phyloP scores from a whole-genome alignment of 2,329 filamentous ascomycete species.

The Fusarium napiforme region DNA sequence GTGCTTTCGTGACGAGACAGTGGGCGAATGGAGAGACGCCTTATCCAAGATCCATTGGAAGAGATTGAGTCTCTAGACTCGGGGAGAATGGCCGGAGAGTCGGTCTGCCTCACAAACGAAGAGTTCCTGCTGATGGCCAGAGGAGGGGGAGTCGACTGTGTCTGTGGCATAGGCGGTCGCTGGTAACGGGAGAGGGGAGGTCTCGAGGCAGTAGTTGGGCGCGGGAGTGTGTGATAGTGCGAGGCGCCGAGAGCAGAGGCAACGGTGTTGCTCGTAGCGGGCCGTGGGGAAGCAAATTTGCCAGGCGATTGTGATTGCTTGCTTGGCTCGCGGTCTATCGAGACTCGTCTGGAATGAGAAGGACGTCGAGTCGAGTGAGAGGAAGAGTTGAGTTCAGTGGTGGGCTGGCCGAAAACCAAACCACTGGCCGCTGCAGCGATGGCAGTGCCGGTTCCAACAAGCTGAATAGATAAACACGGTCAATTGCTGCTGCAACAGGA shows the following conservation, averaged over 20 bases:
- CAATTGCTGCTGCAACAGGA: slow-evolving; percentile 37
- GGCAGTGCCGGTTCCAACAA: slow-evolving; percentile 70
- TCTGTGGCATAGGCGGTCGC: slow-evolving; percentile 53
- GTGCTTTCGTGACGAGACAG: slow-evolving; percentile 72
- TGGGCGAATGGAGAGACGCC: slow-evolving; percentile 74
- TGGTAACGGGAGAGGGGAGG: slow-evolving; percentile 53
- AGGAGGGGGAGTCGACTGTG: slow-evolving; percentile 55
- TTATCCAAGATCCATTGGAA: slow-evolving; percentile 77
- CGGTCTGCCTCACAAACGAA: slow-evolving; percentile 55
- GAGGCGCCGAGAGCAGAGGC: slow-evolving; percentile 48
- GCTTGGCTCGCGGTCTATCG: slow-evolving; percentile 50
- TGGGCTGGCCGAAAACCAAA: slow-evolving; percentile 67
- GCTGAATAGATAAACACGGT: slow-evolving; percentile 52
- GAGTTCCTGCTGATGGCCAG: slow-evolving; percentile 55
- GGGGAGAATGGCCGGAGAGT: slow-evolving; percentile 51
- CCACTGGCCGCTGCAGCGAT: slow-evolving; percentile 69
- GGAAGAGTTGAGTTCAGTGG: slow-evolving; percentile 54
- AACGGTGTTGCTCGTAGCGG: slow-evolving; percentile 56
- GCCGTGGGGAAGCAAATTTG: slow-evolving; percentile 52
- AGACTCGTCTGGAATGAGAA: slow-evolving; percentile 46
- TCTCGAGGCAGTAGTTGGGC: slow-evolving; percentile 48
- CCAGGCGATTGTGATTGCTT: slow-evolving; percentile 39
- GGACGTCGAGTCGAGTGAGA: slow-evolving; percentile 43
- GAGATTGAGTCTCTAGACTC: slow-evolving; percentile 68
- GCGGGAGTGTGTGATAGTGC: slow-evolving; percentile 45